Percentiles rank a stretch among this genome's conserved stretches.
These are phyloP conservation scores for Claviceps fusiformis DNA, from an alignment of 2,329 filamentous ascomycete genomes.

Conservation along the genomic window DNA sequence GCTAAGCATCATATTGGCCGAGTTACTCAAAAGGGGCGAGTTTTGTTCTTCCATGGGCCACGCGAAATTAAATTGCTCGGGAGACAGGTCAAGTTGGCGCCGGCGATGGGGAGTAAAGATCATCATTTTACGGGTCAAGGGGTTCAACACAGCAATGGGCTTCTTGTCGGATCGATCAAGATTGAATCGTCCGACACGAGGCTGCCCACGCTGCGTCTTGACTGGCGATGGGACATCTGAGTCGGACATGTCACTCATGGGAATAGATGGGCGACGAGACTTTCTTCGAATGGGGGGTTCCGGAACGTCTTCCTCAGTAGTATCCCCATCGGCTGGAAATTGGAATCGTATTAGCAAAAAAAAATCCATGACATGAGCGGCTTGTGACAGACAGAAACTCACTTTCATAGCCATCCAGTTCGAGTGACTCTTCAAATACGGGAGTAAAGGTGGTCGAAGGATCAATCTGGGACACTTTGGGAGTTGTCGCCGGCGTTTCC, in stretches of 20 bases:
- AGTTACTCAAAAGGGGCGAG: constrained; percentile 50
- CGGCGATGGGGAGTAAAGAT: constrained; percentile 43
- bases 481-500: constrained; percentile 29
- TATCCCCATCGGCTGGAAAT: constrained; percentile 42
- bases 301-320: constrained; percentile 46
- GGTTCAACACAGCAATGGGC: constrained; percentile 45
- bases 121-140: constrained; percentile 46
- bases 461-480: constrained; percentile 19
- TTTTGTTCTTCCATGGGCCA: constrained; percentile 28
- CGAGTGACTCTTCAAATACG: constrained; percentile 22
- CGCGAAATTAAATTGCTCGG: constrained; percentile 39
- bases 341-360: constrained; percentile 6
- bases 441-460: constrained; percentile 14
- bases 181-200: constrained; percentile 40
- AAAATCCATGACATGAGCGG: neutral
- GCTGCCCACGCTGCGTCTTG: constrained; percentile 35
- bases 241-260: constrained; percentile 30
- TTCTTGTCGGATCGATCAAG: constrained; percentile 40
- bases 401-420: constrained; percentile 47
- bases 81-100: constrained; percentile 37
- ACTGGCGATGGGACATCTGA: constrained; percentile 35
- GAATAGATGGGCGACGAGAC: constrained; percentile 26
- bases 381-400: constrained; percentile 24
- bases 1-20: constrained; percentile 66
- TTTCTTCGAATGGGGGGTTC: constrained; percentile 35